These are phyloP conservation scores for Fonsecaea pedrosoi DNA, from an alignment of 2,329 filamentous ascomycete species.

Conservation along the genomic window DNA sequence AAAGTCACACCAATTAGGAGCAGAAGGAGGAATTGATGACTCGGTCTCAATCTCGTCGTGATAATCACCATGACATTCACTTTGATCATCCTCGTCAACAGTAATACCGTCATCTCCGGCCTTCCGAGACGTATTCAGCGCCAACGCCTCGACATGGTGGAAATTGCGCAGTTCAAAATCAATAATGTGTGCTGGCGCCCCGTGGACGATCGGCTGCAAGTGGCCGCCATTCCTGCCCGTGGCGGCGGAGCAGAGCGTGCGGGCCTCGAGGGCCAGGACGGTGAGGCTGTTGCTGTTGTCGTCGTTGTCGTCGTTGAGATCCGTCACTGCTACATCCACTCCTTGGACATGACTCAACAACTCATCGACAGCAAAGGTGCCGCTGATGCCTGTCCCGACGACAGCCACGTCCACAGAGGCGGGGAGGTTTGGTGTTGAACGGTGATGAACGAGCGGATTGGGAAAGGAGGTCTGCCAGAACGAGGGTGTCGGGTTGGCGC, in stretches of 20 bases:
- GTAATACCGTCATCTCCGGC: not conserved
- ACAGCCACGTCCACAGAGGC: conserved; percentile 44
- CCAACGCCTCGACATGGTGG: conserved; percentile 18
- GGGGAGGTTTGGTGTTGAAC: conserved; percentile 38
- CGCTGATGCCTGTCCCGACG: conserved; percentile 51
- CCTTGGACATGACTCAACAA: conserved; percentile 27
- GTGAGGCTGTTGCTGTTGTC: not conserved
- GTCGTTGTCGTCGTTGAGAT: not conserved
- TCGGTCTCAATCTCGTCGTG: not conserved
- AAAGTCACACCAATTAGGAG: conserved; percentile 27
- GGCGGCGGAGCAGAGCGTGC: conserved; percentile 55
- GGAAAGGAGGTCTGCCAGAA: conserved; percentile 37
- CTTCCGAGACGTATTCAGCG: not conserved
- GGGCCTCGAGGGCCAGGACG: conserved; percentile 53
- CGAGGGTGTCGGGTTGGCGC: conserved; percentile 28
- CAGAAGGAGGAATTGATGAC: too few species aligned
- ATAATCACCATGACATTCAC: not conserved
- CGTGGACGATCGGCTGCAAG: conserved; percentile 44
- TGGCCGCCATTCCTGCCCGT: conserved; percentile 56
- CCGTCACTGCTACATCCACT: not conserved
- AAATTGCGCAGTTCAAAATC: conserved; percentile 51
- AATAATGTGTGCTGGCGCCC: conserved; percentile 54
- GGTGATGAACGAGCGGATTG: conserved; percentile 28
- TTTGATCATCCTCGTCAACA: too few species aligned
- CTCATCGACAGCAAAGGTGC: conserved; percentile 46